A percentile compares a stretch with the other conserved stretches of the same genome.
Conservation (phyloP, 108 stramenopile genomes). For the Licmophora abbreviata region DNA sequence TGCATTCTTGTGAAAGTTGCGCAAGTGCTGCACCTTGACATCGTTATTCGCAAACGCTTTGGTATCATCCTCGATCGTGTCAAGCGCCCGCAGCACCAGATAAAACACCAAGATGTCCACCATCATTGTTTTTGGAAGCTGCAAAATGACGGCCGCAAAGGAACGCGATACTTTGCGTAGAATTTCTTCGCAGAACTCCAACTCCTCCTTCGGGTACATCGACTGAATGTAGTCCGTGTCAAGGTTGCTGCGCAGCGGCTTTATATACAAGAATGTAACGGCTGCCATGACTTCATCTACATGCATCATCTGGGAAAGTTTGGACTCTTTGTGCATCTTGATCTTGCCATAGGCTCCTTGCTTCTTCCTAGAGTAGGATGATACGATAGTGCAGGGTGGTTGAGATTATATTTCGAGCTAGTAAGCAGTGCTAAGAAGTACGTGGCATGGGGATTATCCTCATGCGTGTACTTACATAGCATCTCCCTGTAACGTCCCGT, state of each 20-base stretch:
- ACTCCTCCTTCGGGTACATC: slow-evolving; percentile 48
- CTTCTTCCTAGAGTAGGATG: slow-evolving; percentile 59
- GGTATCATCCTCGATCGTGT: slow-evolving; percentile 99
- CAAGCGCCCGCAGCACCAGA: slow-evolving; percentile 91
- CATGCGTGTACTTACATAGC: slow-evolving; percentile 4
- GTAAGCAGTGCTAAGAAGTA: too few species aligned
- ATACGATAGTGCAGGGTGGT: neutral
- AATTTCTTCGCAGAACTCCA: slow-evolving; percentile 94
- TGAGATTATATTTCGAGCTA: too few species aligned
- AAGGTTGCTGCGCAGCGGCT: slow-evolving; percentile 78
- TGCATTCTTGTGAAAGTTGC: slow-evolving; percentile 81
- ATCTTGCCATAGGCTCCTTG: slow-evolving; percentile 99
- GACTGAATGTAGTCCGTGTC: slow-evolving; percentile 40
- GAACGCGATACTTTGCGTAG: slow-evolving; percentile 91
- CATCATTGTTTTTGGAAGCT: slow-evolving; percentile 77
- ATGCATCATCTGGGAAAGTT: slow-evolving; percentile 74
- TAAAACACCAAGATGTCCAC: slow-evolving; percentile 96
- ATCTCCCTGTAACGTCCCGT: slow-evolving; percentile 14
- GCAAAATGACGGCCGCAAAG: slow-evolving; percentile 97
- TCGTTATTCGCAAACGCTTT: slow-evolving; percentile 70
- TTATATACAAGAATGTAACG: slow-evolving; percentile 61
- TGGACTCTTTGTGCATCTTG: slow-evolving; percentile 84
- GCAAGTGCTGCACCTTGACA: slow-evolving; percentile 77
- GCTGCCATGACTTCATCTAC: slow-evolving; percentile 89
- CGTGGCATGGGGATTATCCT: too few species aligned